Conservation (phyloP, 352 stramenopile species). For the Phytophthora macrochlamydospora region DNA sequence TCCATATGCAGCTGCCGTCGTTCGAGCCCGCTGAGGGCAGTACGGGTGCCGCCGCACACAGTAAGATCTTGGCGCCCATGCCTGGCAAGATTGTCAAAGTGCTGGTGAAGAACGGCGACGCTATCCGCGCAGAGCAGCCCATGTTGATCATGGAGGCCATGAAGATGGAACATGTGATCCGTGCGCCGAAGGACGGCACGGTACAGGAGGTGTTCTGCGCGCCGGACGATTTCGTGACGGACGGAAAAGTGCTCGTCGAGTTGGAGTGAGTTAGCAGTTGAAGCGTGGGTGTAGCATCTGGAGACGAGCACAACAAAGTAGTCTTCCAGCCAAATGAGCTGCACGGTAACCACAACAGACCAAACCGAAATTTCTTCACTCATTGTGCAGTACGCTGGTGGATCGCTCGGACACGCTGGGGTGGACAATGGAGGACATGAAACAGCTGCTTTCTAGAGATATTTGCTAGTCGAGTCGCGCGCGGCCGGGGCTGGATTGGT, state of each 20-base stretch:
- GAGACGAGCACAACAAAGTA: no score
- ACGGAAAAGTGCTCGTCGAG: slow-evolving; percentile 76
- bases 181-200: slow-evolving; percentile 69
- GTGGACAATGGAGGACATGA: no score
- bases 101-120: slow-evolving; percentile 86
- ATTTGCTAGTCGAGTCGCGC: no score
- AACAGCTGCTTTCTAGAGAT: no score
- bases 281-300: no score
- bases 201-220: slow-evolving; percentile 77
- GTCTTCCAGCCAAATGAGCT: no score
- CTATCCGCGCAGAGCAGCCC: slow-evolving; percentile 87
- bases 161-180: slow-evolving; percentile 96
- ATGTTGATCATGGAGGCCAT: slow-evolving; percentile 97
- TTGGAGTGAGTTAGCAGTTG: slow-evolving; percentile 35
- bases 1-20: slow-evolving; percentile 69
- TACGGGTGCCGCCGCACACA: slow-evolving; percentile 27
- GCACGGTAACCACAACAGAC: no score
- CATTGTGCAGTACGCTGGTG: no score
- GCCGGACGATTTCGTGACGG: slow-evolving; percentile 76
- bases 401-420: no score
- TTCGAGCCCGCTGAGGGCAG: slow-evolving; percentile 40
- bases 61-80: slow-evolving; percentile 92
- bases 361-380: no score
- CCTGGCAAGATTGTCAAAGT: slow-evolving; percentile 95
- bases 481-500: no score